phyloP scores from a whole-genome alignment of 2,329 filamentous ascomycete genomes.

The Sporothrix luriei region DNA sequence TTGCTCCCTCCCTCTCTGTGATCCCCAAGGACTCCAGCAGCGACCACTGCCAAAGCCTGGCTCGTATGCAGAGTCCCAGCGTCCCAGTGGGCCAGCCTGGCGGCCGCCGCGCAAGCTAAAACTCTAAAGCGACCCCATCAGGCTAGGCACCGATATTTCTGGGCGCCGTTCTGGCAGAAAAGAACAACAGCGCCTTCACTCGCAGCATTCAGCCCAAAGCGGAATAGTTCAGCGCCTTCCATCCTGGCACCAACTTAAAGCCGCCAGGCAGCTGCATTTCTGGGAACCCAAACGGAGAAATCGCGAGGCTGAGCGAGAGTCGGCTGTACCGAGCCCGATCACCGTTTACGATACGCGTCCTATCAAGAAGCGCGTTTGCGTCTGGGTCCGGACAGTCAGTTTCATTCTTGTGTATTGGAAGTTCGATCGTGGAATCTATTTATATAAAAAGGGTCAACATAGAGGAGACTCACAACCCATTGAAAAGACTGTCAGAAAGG shows the following conservation, averaged over 20 bases:
- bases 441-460: background rate
- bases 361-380: background rate
- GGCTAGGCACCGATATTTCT: constrained; percentile 25
- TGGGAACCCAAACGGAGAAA: background rate
- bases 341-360: background rate
- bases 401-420: background rate
- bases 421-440: background rate
- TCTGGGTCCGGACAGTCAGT: background rate
- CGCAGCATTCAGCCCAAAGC: constrained; percentile 22
- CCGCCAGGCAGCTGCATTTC: constrained; percentile 22
- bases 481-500: background rate
- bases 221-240: constrained; percentile 13
- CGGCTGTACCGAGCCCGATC: constrained; percentile 1
- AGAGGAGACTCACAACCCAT: background rate
- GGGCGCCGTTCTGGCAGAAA: too few relatives aligned
- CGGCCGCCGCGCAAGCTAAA: constrained; percentile 18
- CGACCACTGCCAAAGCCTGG: background rate
- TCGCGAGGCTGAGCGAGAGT: constrained; percentile 14
- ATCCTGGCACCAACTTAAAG: constrained; percentile 6
- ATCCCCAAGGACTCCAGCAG: background rate
- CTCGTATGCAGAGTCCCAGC: background rate
- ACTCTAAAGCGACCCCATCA: constrained; percentile 16
- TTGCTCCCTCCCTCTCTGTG: constrained; percentile 5
- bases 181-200: background rate
- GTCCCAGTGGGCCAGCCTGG: background rate